Conservation (phyloP, 2,329 filamentous ascomycete genomes). For the Aspergillus transmontanensis region DNA sequence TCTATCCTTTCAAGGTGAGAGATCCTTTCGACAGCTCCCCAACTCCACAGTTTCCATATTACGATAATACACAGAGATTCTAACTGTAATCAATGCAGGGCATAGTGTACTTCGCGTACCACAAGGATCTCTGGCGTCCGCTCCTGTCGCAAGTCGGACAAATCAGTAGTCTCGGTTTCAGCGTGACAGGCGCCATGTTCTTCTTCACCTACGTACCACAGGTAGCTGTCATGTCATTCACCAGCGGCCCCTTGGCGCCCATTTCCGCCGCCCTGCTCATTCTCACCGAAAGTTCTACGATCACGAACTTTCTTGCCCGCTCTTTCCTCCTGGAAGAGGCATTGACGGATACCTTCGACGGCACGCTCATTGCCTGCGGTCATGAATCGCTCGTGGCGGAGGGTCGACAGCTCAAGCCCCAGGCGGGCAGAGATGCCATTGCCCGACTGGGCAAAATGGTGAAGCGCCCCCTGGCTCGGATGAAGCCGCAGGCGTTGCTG, state of each 20-base stretch:
- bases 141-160: constrained; percentile 59
- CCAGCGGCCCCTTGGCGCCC: constrained; percentile 74
- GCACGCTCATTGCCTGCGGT: constrained; percentile 59
- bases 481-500: constrained; percentile 64
- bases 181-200: constrained; percentile 81
- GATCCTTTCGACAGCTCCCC: background rate
- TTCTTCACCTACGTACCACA: constrained; percentile 84
- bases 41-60: no score
- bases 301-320: constrained; percentile 59
- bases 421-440: constrained; percentile 52
- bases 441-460: constrained; percentile 60
- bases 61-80: no score
- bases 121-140: constrained; percentile 62
- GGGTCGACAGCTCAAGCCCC: constrained; percentile 70
- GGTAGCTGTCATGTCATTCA: constrained; percentile 76
- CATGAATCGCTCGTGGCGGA: constrained; percentile 67
- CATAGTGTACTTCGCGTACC: constrained; percentile 61
- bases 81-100: constrained; percentile 45
- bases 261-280: constrained; percentile 63
- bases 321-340: constrained; percentile 80
- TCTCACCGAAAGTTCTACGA: constrained; percentile 58
- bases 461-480: constrained; percentile 53
- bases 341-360: constrained; percentile 87
- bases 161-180: constrained; percentile 70
- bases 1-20: constrained; percentile 77